phyloP scores from a whole-genome alignment of 352 stramenopile species.

The Phytophthora citricola region DNA sequence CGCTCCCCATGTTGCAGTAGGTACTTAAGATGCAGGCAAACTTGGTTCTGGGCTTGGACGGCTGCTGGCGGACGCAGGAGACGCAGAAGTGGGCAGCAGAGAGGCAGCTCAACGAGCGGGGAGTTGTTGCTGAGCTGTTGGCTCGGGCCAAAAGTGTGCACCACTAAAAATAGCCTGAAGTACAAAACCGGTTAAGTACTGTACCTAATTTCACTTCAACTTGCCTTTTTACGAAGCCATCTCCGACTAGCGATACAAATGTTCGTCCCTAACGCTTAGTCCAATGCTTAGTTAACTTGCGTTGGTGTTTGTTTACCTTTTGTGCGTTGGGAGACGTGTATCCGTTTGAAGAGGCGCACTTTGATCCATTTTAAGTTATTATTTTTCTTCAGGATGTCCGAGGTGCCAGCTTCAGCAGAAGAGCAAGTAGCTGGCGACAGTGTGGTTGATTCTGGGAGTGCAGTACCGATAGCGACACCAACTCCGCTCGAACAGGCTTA shows the following conservation, averaged over 20 bases:
- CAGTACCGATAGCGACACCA: not conserved
- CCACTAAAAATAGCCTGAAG: slow-evolving; percentile 28
- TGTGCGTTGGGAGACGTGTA: slow-evolving; percentile 1
- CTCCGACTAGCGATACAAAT: slow-evolving; percentile 5
- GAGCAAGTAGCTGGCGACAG: slow-evolving; percentile 1
- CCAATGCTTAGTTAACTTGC: not conserved
- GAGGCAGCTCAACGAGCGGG: slow-evolving; percentile 4
- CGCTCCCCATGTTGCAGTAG: slow-evolving; percentile 39
- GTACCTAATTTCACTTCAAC: slow-evolving; percentile 24
- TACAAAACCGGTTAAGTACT: slow-evolving; percentile 5
- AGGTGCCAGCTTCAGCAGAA: slow-evolving; percentile 11
- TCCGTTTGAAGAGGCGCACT: slow-evolving; percentile 13
- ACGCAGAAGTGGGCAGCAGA: slow-evolving; percentile 17
- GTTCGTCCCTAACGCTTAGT: not conserved
- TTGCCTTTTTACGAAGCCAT: slow-evolving; percentile 15
- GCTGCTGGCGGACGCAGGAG: slow-evolving; percentile 23
- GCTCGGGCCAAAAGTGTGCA: slow-evolving; percentile 23
- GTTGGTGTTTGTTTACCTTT: not conserved
- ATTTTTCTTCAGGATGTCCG: slow-evolving; percentile 3
- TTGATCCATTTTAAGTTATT: slow-evolving; percentile 7
- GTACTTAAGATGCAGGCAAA: slow-evolving; percentile 2
- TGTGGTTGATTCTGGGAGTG: not conserved
- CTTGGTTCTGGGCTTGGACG: slow-evolving; percentile 1
- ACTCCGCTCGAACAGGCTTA: slow-evolving; percentile 44
- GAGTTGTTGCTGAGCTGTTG: slow-evolving; percentile 23